These are phyloP conservation scores for Eimeria sp. DNA, from an alignment of 169 alveolate species.

Conservation along the genomic window DNA sequence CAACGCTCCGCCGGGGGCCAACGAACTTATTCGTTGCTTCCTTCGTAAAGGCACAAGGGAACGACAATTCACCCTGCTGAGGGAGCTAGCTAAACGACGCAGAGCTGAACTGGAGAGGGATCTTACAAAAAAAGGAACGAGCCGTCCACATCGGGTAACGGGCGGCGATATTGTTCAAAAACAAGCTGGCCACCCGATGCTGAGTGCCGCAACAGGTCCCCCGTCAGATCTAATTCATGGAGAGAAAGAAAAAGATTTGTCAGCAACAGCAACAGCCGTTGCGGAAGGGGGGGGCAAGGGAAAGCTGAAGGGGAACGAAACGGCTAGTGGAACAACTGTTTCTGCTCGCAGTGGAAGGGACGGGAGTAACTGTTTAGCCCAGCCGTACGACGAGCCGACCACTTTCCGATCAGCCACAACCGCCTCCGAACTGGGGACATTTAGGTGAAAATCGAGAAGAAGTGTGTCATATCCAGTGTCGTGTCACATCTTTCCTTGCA, in stretches of 20 bases:
- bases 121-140: background rate
- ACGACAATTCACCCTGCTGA: constrained; percentile 23
- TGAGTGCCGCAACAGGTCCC: background rate
- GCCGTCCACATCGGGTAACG: background rate
- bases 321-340: background rate
- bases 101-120: constrained; percentile 50
- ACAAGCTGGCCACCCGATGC: background rate
- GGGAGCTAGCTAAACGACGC: constrained; percentile 48
- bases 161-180: background rate
- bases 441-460: background rate
- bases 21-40: constrained; percentile 51
- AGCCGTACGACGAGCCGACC: constrained; percentile 23
- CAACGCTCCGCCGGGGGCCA: constrained; percentile 41
- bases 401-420: constrained; percentile 67
- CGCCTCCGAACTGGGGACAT: constrained; percentile 55
- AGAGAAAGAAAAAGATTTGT: background rate
- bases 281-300: background rate
- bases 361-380: background rate
- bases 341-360: background rate
- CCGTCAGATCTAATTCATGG: background rate
- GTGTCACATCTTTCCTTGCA: background rate
- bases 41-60: constrained; percentile 41
- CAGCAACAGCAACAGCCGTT: background rate
- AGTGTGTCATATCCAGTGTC: background rate
- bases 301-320: background rate